A percentile compares a stretch with the other conserved stretches of the same genome.
Evolutionary conservation across 179 eudicot genomes (phyloP).

Genomic region (Beta macrorhiza): DNA sequence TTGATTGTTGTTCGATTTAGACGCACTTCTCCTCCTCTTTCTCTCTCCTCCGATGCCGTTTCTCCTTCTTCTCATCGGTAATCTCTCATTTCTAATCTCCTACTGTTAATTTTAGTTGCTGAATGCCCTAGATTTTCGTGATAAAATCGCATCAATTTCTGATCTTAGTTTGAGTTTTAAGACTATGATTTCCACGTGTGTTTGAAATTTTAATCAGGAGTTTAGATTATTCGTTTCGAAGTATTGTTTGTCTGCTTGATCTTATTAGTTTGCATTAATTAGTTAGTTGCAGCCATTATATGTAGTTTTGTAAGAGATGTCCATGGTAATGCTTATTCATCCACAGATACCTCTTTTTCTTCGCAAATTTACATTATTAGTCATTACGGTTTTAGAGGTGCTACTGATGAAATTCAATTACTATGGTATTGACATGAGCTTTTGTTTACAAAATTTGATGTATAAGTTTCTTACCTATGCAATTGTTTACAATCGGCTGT

Average conservation of each 20-base stretch:
- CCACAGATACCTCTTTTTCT: too few species aligned
- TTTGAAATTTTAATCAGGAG: neutral
- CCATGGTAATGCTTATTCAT: too few species aligned
- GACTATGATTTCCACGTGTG: neutral
- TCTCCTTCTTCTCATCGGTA: slow-evolving; percentile 31
- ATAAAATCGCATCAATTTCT: neutral
- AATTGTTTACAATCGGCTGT: neutral
- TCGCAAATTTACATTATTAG: too few species aligned
- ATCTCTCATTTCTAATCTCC: neutral
- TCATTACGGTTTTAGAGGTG: too few species aligned
- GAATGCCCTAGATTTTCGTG: neutral
- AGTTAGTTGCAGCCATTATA: too few species aligned
- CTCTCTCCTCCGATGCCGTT: slow-evolving; percentile 17
- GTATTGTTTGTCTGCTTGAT: neutral
- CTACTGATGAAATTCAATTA: too few species aligned
- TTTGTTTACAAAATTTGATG: too few species aligned
- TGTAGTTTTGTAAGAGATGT: too few species aligned
- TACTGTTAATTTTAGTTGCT: neutral
- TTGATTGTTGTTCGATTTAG: slow-evolving; percentile 17
- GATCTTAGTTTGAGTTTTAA: neutral
- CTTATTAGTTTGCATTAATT: neutral
- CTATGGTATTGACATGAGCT: too few species aligned
- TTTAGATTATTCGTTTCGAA: neutral
- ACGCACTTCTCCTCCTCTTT: slow-evolving; percentile 17
- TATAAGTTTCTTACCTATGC: too few species aligned